These are phyloP conservation scores for Mollisiaceae sp. DNA, from an alignment of 2,329 filamentous ascomycete genomes.

Conservation along the genomic window DNA sequence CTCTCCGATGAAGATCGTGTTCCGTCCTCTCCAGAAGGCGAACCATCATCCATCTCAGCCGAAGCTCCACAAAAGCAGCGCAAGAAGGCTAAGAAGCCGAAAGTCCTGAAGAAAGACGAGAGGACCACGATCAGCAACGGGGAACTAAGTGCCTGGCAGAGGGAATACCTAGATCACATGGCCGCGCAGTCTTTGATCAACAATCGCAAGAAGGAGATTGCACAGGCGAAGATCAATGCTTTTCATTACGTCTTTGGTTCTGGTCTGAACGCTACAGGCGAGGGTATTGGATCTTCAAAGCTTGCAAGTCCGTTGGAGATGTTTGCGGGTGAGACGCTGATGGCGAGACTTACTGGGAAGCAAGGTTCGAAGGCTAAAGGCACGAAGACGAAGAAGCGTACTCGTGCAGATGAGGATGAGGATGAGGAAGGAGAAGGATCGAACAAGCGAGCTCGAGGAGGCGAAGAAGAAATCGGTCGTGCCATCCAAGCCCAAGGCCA, in stretches of 20 bases:
- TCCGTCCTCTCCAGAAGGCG: constrained; percentile 32
- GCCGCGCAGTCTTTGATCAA: constrained; percentile 51
- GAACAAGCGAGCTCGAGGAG: constrained; percentile 46
- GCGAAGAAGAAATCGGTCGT: constrained; percentile 43
- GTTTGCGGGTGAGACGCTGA: constrained; percentile 62
- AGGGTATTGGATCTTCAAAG: constrained; percentile 48
- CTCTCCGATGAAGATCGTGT: constrained; percentile 32
- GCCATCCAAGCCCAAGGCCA: not conserved
- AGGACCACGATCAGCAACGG: constrained; percentile 58
- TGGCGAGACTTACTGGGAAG: constrained; percentile 43
- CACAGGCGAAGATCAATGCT: constrained; percentile 66
- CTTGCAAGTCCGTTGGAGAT: constrained; percentile 56
- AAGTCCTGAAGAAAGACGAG: constrained; percentile 53
- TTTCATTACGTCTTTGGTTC: constrained; percentile 62
- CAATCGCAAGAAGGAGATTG: constrained; percentile 45
- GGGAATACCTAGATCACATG: constrained; percentile 67
- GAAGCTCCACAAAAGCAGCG: constrained; percentile 45
- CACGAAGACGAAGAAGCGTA: constrained; percentile 30
- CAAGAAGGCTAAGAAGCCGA: constrained; percentile 46
- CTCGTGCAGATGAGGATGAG: constrained; percentile 18
- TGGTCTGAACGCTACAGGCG: constrained; percentile 60
- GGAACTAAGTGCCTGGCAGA: constrained; percentile 61
- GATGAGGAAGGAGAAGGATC: constrained; percentile 34
- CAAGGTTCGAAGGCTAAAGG: not conserved
- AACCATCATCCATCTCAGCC: constrained; percentile 45